These are phyloP conservation scores for Blastomyces silverae DNA, from an alignment of 2,329 filamentous ascomycete genomes.

Conservation along the genomic window DNA sequence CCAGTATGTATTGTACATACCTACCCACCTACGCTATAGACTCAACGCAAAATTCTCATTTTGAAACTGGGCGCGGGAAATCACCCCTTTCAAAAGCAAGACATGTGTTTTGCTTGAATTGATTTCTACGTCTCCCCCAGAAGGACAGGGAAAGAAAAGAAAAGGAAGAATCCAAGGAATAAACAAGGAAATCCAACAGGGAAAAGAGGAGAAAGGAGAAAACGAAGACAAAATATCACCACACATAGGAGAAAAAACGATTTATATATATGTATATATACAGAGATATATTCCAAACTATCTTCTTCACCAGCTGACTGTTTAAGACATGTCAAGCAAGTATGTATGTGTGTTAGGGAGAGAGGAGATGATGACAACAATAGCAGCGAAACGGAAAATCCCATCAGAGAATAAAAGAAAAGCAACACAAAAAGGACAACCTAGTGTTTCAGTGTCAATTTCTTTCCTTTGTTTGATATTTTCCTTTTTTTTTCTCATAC, in stretches of 20 bases:
- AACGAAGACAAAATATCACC: neutral
- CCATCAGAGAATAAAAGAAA: neutral
- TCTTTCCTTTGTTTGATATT: neutral
- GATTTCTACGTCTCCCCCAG: neutral
- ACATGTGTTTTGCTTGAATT: neutral
- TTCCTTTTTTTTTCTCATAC: neutral
- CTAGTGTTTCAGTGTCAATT: neutral
- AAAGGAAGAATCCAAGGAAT: neutral
- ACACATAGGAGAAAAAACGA: neutral
- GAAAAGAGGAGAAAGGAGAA: neutral
- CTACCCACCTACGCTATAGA: no score
- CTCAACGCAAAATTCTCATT: no score
- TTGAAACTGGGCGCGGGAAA: neutral
- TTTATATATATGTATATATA: slow-evolving; percentile 2
- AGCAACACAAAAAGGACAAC: neutral
- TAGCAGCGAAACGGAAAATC: neutral
- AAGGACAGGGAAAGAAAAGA: neutral
- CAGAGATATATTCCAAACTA: slow-evolving; percentile 4
- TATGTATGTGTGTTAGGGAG: neutral
- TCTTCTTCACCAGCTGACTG: neutral
- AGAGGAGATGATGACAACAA: neutral
- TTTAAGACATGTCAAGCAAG: neutral
- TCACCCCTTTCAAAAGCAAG: neutral
- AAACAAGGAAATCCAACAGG: neutral
- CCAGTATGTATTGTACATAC: no score